These are phyloP conservation scores for Draba incana DNA, from an alignment of 345 rosid genomes.

Conservation along the genomic window DNA sequence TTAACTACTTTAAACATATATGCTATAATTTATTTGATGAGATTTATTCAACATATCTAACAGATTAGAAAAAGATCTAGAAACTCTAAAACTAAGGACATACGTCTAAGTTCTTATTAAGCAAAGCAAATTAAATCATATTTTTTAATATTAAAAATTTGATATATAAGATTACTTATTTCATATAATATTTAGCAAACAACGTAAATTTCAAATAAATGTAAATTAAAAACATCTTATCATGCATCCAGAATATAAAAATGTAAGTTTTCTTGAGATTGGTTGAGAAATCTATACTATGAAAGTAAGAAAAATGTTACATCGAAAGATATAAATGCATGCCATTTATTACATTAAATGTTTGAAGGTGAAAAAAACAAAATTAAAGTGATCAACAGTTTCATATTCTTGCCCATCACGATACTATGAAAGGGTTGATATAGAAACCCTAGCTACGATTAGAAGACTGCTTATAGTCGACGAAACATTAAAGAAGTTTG, in stretches of 20 bases:
- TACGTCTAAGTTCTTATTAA: too few species aligned
- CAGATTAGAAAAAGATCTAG: neutral
- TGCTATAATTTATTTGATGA: constrained; percentile 11
- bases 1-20: constrained; percentile 10
- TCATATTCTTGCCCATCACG: constrained; percentile 42
- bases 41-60: constrained; percentile 3
- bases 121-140: too few species aligned
- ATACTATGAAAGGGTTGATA: constrained; percentile 24
- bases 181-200: neutral
- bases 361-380: constrained; percentile 13
- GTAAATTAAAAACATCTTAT: neutral
- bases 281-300: constrained; percentile 36
- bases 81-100: too few species aligned
- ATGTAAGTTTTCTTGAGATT: constrained; percentile 1
- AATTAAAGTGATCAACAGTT: constrained; percentile 20
- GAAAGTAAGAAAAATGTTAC: constrained; percentile 38
- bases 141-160: too few species aligned
- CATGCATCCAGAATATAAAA: neutral
- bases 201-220: neutral
- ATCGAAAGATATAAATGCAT: constrained; percentile 31
- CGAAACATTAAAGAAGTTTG: constrained; percentile 20
- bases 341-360: constrained; percentile 31
- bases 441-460: constrained; percentile 38
- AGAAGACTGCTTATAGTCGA: constrained; percentile 34
- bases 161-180: too few species aligned